phyloP scores from a whole-genome alignment of 345 rosid genomes.

The Dipteronia dyeriana region DNA sequence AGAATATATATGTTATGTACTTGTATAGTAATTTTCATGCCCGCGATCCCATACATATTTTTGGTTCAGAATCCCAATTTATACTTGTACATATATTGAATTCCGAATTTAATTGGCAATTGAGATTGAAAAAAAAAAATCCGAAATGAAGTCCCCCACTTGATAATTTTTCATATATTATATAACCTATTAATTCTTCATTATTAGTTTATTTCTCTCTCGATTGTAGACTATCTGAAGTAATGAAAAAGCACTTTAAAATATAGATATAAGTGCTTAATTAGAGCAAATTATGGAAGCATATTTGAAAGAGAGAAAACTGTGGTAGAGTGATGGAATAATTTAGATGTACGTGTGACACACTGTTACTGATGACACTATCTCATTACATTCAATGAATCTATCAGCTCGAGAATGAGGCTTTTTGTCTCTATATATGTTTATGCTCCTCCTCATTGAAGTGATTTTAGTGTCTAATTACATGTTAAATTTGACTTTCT shows the following conservation, averaged over 20 bases:
- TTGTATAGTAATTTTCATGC: no score
- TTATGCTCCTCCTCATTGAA: not conserved
- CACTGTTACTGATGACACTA: no score
- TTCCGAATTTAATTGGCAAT: no score
- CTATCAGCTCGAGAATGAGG: not conserved
- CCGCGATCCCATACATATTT: no score
- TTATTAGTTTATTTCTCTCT: not conserved
- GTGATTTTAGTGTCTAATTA: not conserved
- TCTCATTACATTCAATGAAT: conserved; percentile 27
- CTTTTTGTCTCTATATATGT: conserved; percentile 16
- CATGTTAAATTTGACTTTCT: conserved; percentile 5
- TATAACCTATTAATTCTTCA: no score
- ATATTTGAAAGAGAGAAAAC: not conserved
- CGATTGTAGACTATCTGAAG: not conserved
- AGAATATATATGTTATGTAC: no score
- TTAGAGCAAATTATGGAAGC: not conserved
- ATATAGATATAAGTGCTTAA: no score
- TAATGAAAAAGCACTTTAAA: not conserved
- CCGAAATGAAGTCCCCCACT: no score
- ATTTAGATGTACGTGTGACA: not conserved
- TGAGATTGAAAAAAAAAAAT: no score
- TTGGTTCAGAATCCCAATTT: no score
- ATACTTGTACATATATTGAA: no score
- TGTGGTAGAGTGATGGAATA: not conserved
- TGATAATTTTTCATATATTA: no score